phyloP scores from a whole-genome alignment of 129 eudicot species.

The Oenanthe sinensis region DNA sequence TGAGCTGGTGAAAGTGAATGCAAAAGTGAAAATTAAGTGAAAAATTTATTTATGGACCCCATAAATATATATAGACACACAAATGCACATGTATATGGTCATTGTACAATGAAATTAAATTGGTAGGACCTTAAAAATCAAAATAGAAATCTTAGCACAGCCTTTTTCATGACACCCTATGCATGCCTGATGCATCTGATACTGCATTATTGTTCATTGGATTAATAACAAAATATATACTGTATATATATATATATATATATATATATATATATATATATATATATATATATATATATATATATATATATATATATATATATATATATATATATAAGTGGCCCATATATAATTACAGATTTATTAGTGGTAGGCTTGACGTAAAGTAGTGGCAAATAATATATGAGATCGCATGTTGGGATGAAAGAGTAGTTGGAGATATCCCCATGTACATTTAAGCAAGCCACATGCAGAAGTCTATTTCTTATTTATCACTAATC shows the following conservation, averaged over 20 bases:
- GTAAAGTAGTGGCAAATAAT: neutral
- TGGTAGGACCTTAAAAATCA: neutral
- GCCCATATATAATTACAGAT: neutral
- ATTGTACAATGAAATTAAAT: neutral
- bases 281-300: no score
- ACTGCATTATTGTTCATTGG: neutral
- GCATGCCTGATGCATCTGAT: neutral
- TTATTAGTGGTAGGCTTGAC: neutral
- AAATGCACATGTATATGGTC: neutral
- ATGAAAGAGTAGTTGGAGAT: neutral
- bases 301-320: no score
- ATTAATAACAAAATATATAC: no score
- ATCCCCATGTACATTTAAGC: neutral
- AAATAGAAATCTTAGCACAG: conserved; percentile 1
- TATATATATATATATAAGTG: neutral
- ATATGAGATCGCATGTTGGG: neutral
- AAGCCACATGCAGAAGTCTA: neutral
- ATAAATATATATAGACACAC: neutral
- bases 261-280: no score
- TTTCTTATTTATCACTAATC: neutral
- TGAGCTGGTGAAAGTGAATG: neutral
- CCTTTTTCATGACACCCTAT: neutral
- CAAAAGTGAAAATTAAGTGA: conserved; percentile 1
- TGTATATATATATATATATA: no score
- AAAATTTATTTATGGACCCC: neutral